These are phyloP conservation scores for Nakaseomyces nivariensis DNA, from an alignment of 1,139 yeast genomes.

Conservation along the genomic window DNA sequence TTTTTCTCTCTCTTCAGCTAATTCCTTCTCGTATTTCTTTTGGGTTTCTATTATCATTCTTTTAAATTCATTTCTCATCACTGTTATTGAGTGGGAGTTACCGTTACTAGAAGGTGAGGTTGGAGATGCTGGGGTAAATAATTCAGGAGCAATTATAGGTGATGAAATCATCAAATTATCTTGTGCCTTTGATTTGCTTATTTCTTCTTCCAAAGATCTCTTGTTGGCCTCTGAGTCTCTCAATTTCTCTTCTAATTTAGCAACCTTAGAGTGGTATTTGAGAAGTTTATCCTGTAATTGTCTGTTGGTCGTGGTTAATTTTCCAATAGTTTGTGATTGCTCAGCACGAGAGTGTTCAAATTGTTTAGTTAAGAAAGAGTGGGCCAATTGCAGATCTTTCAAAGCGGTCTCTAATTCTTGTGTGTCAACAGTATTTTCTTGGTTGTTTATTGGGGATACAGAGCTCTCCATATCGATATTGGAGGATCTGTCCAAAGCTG, in stretches of 20 bases:
- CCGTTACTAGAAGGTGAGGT: conserved; percentile 5
- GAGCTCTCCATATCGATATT: background rate
- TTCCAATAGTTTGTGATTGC: conserved; percentile 24
- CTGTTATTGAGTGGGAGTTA: conserved; percentile 19
- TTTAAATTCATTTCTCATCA: conserved; percentile 28
- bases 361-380: conserved; percentile 27
- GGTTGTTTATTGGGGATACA: background rate
- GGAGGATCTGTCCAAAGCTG: background rate
- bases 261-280: conserved; percentile 19
- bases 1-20: conserved; percentile 21
- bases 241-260: conserved; percentile 14
- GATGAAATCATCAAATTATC: conserved; percentile 7
- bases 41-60: conserved; percentile 26
- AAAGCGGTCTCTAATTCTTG: conserved; percentile 24
- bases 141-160: conserved; percentile 8
- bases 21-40: conserved; percentile 23
- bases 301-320: conserved; percentile 21
- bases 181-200: conserved; percentile 3
- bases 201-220: conserved; percentile 4
- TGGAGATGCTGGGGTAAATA: conserved; percentile 12
- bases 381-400: conserved; percentile 29
- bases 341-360: conserved; percentile 27
- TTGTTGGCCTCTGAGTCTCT: conserved; percentile 8
- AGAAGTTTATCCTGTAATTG: conserved; percentile 25
- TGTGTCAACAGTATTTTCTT: background rate